Evolutionary conservation across 768 basidiomycete genomes (phyloP).

Genomic region (Boletus insuetus): DNA sequence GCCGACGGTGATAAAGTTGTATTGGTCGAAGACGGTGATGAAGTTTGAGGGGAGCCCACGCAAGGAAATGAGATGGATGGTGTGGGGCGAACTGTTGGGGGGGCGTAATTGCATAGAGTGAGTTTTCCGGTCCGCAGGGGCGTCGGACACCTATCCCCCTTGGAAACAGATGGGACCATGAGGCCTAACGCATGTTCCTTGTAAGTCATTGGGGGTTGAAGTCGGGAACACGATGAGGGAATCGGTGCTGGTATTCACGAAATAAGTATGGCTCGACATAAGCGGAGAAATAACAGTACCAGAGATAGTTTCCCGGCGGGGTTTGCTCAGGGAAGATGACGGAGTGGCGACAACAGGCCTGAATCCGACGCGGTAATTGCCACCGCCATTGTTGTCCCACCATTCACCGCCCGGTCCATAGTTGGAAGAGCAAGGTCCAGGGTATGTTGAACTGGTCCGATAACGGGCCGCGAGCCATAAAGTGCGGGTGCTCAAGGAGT

Average conservation of each 20-base stretch:
- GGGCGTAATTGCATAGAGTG: conserved; percentile 32
- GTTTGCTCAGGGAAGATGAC: background rate
- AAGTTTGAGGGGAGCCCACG: background rate
- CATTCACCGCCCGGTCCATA: conserved; percentile 63
- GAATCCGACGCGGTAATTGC: conserved; percentile 80
- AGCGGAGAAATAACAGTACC: conserved; percentile 7
- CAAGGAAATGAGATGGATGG: conserved; percentile 4
- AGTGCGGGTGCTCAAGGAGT: conserved; percentile 45
- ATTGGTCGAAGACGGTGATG: background rate
- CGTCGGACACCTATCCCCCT: background rate
- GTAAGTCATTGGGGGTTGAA: background rate
- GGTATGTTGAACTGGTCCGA: conserved; percentile 24
- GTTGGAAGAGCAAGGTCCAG: conserved; percentile 13
- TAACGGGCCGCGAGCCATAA: conserved; percentile 65
- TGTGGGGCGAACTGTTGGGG: conserved; percentile 19
- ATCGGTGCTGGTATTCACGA: conserved; percentile 6
- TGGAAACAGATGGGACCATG: conserved; percentile 3
- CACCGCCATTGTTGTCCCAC: conserved; percentile 89
- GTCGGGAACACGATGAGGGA: background rate
- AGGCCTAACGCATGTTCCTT: conserved; percentile 14
- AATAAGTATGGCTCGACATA: conserved; percentile 1
- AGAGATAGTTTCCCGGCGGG: conserved; percentile 22
- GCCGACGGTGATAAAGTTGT: background rate
- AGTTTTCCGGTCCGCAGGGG: conserved; percentile 21
- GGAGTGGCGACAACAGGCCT: conserved; percentile 11